Conservation (phyloP, 2,329 filamentous ascomycete genomes). For the Huntiella bhutanensis region DNA sequence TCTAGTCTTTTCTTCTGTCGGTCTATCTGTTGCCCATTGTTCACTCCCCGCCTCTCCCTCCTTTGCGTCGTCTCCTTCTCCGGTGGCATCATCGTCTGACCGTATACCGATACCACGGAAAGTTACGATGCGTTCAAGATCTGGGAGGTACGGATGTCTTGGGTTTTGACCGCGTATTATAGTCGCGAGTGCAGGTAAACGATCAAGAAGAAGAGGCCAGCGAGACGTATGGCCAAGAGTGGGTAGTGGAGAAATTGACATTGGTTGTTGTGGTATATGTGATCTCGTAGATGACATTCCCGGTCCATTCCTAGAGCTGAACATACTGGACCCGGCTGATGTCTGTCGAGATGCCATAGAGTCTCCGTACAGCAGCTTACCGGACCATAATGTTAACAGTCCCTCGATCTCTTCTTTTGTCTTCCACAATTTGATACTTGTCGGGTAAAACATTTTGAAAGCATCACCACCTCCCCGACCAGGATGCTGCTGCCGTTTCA, state of each 20-base stretch:
- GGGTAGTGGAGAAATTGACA: constrained; percentile 22
- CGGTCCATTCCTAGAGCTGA: constrained; percentile 29
- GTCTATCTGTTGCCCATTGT: constrained; percentile 41
- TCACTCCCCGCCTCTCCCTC: constrained; percentile 19
- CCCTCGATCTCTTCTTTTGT: constrained; percentile 65
- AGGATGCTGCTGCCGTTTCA: constrained; percentile 36
- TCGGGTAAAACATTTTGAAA: constrained; percentile 84
- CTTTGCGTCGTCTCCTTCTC: constrained; percentile 26
- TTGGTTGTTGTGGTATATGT: constrained; percentile 11
- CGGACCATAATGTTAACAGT: constrained; percentile 50
- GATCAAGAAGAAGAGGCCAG: constrained; percentile 61
- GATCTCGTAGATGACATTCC: constrained; percentile 10
- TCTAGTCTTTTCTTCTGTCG: constrained; percentile 33
- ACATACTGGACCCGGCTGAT: constrained; percentile 25
- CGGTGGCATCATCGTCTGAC: constrained; percentile 23
- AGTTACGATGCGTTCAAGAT: constrained; percentile 49
- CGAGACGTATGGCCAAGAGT: constrained; percentile 47
- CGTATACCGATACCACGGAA: constrained; percentile 39
- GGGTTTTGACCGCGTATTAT: constrained; percentile 29
- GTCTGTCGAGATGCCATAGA: constrained; percentile 14
- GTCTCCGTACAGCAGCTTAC: constrained; percentile 38
- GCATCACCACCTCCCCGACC: constrained; percentile 29
- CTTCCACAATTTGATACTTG: constrained; percentile 66
- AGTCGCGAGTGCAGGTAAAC: constrained; percentile 65
- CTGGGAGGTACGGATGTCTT: constrained; percentile 24